phyloP scores from a whole-genome alignment of 192 early-diverging fungal species.

The Neocallimastix lanati region DNA sequence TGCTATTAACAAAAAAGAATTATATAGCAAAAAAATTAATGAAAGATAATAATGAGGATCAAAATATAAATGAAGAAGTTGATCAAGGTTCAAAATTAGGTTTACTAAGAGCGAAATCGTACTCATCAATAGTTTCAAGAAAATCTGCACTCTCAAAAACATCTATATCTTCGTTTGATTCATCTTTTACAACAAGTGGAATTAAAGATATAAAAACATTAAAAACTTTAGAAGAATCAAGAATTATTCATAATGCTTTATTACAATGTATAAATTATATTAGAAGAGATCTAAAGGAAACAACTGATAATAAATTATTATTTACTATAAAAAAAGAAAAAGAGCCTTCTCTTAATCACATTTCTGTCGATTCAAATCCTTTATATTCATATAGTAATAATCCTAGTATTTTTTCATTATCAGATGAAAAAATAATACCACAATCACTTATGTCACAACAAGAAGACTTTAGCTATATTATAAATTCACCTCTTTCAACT shows the following conservation, averaged over 20 bases:
- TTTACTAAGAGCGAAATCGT: neutral
- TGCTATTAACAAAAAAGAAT: neutral
- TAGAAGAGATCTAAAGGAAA: neutral
- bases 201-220: neutral
- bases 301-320: neutral
- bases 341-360: neutral
- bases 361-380: neutral
- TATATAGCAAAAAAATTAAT: neutral
- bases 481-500: neutral
- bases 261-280: neutral
- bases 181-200: neutral
- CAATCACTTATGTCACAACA: neutral
- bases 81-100: neutral
- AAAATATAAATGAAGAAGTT: neutral
- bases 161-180: neutral
- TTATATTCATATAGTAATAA: neutral
- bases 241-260: neutral
- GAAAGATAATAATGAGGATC: neutral
- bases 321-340: neutral
- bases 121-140: neutral
- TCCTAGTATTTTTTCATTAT: neutral
- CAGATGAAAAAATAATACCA: neutral
- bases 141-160: neutral
- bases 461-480: neutral
- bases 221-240: neutral